phyloP scores from a whole-genome alignment of 176 grass and related monocot genomes.

The Avena eriantha region DNA sequence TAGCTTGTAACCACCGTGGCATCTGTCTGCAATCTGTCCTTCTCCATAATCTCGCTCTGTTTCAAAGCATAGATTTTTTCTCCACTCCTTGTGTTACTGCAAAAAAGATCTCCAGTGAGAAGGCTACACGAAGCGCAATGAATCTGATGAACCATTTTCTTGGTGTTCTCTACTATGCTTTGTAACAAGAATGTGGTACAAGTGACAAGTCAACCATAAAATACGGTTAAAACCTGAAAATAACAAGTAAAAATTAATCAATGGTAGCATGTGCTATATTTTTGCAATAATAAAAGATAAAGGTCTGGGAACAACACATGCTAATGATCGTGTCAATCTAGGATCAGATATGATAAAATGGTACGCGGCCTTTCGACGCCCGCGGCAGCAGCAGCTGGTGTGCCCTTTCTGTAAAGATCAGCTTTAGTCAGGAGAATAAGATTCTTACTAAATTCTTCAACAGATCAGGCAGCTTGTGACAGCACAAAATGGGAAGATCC shows the following conservation, averaged over 20 bases:
- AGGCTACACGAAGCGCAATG: background rate
- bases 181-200: background rate
- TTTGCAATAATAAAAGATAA: constrained; percentile 15
- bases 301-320: background rate
- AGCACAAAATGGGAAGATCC: constrained; percentile 63
- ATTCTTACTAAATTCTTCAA: constrained; percentile 50
- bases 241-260: constrained; percentile 7
- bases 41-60: background rate
- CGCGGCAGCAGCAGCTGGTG: constrained; percentile 15
- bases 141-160: background rate
- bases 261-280: background rate
- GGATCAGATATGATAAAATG: constrained; percentile 35
- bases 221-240: background rate
- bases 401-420: constrained; percentile 39
- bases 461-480: constrained; percentile 17
- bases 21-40: background rate
- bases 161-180: background rate
- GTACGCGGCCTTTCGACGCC: constrained; percentile 52
- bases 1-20: background rate
- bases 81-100: background rate
- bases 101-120: background rate
- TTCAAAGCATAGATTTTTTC: background rate
- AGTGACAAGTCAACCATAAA: background rate
- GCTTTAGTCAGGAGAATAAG: constrained; percentile 34
- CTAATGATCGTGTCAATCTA: constrained; percentile 10